Evolutionary conservation across 1,284 basidiomycete species (phyloP).

Genomic region (Boletus nobilissimus): DNA sequence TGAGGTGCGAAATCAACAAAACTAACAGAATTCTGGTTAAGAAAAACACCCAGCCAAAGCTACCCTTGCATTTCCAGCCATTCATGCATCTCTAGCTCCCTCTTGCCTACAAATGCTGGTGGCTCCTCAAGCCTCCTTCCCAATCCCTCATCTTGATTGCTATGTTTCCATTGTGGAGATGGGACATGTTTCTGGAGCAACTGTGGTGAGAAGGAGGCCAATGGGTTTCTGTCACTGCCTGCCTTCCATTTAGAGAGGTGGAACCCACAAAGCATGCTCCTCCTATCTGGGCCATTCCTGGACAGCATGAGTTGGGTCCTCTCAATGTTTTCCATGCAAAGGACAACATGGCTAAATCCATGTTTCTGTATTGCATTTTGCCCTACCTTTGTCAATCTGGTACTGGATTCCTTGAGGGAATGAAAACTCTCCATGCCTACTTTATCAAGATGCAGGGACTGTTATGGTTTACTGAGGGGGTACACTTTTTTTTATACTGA

Average conservation of each 20-base stretch:
- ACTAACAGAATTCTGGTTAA: no score
- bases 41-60: no score
- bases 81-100: no score
- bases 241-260: neutral
- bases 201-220: neutral
- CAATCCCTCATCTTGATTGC: no score
- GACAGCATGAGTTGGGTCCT: neutral
- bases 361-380: neutral
- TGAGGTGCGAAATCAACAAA: no score
- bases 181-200: neutral
- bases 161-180: neutral
- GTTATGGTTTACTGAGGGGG: no score
- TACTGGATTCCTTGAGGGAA: neutral
- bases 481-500: no score
- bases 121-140: no score
- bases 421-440: neutral
- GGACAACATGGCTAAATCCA: neutral
- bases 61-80: no score
- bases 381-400: neutral
- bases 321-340: neutral
- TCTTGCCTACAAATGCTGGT: no score
- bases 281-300: neutral
- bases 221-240: neutral
- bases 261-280: no score
- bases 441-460: neutral